Conservation (phyloP, 805 yeast genomes). For the Barnettozyma wickerhamii region DNA sequence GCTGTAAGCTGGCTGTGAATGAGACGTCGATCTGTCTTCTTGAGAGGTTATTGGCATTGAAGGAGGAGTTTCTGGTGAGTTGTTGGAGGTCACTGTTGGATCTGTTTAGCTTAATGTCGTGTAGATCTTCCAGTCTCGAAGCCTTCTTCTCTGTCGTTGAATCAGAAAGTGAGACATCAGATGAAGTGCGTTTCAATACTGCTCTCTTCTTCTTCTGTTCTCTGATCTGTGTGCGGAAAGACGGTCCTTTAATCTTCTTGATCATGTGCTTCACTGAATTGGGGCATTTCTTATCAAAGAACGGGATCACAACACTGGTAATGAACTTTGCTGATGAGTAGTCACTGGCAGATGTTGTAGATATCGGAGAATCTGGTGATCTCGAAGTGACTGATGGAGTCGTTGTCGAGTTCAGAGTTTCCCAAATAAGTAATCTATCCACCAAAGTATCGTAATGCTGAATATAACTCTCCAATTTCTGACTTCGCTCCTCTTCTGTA, state of each 20-base stretch:
- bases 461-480: constrained; percentile 26
- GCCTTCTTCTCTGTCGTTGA: constrained; percentile 5
- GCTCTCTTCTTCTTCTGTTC: background rate
- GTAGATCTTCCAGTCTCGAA: constrained; percentile 19
- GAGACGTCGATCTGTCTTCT: constrained; percentile 26
- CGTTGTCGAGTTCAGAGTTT: constrained; percentile 31
- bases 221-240: constrained; percentile 1
- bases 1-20: constrained; percentile 16
- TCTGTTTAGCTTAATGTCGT: constrained; percentile 19
- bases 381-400: constrained; percentile 4
- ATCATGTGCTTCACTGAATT: constrained; percentile 40
- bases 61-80: constrained; percentile 22
- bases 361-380: constrained; percentile 23
- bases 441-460: constrained; percentile 39
- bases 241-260: constrained; percentile 44
- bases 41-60: constrained; percentile 21
- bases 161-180: constrained; percentile 4
- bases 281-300: constrained; percentile 46
- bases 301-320: constrained; percentile 50
- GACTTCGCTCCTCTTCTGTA: no score
- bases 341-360: constrained; percentile 31
- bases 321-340: constrained; percentile 43
- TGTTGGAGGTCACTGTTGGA: constrained; percentile 22
- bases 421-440: constrained; percentile 53
- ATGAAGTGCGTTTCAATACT: constrained; percentile 2